Base-by-base conservation (phyloP, 352 stramenopile species). In the Pythium oligandrum region DNA sequence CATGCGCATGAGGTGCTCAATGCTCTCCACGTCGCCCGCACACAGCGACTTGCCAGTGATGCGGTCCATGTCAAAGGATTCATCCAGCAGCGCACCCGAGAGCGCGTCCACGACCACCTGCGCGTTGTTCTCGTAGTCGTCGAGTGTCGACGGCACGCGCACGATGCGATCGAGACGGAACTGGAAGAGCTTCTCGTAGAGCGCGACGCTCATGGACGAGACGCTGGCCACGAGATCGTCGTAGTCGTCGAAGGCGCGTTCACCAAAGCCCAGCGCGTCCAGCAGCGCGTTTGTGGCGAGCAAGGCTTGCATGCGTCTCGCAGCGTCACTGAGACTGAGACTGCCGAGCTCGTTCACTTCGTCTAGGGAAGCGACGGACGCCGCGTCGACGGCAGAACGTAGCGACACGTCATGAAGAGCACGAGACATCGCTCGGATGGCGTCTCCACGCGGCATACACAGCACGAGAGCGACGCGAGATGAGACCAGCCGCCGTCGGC, bases 161-260 rank as follows among this genome's bases (percentile, higher is more conserved):
- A 89, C 68, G 40, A 95, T 69, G 42, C 68, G 64, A 4, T 83
- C 76, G 32, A 95, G 64, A 4, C 84, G 73, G 48, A 96, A 82
- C 57, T 93, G 78, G 59, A 97, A 97, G 46, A 97, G 71, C 59
- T 86, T 88, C 66, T 96, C 88, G 63, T 95, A 96, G 1, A 97
- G 72, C 34, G 88, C 87, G 53, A 97, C 87, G 59, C 92, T 91
- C 87, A 97, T 97, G 48, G 80, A 95, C 44, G 85, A 95, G 5
- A 92, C 83, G 45, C 77, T 94, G 51, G 87, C 87, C 17, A 91
- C 76, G 6, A 97, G 69, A 44, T 96, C 86, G 7, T 80, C 75
- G 10, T 76, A 75, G 32, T 61, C 70, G 39, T 73, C 70, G 52
- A 96, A 96, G n/a, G 78, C 62, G 46, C 86, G 85, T 34, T 85